These are phyloP conservation scores for Acer negundo DNA, from an alignment of 345 rosid genomes.

Conservation along the genomic window DNA sequence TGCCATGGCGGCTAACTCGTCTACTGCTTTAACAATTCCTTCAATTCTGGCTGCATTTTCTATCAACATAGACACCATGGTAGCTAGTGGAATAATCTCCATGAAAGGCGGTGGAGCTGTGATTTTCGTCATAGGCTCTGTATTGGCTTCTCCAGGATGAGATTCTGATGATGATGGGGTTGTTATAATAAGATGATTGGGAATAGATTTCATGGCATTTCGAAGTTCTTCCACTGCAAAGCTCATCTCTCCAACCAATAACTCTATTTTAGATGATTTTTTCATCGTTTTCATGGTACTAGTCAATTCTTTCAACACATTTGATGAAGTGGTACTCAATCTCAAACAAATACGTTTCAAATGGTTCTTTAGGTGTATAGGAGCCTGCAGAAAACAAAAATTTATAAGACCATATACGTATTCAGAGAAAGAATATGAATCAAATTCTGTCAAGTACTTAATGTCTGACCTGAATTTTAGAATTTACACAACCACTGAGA, in stretches of 20 bases:
- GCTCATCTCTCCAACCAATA: slow-evolving; percentile 52
- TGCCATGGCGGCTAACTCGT: slow-evolving; percentile 54
- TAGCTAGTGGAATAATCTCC: slow-evolving; percentile 60
- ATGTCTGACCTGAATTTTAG: slow-evolving; percentile 50
- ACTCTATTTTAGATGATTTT: slow-evolving; percentile 47
- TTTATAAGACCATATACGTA: no score
- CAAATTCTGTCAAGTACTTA: not conserved
- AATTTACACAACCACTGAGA: slow-evolving; percentile 44
- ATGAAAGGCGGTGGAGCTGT: slow-evolving; percentile 30
- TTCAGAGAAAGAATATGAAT: no score
- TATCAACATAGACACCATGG: slow-evolving; percentile 52
- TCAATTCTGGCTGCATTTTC: slow-evolving; percentile 62
- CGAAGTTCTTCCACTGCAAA: slow-evolving; percentile 57
- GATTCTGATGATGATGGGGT: not conserved
- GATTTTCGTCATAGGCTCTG: slow-evolving; percentile 15
- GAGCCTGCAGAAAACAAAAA: slow-evolving; percentile 37
- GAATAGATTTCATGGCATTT: slow-evolving; percentile 49
- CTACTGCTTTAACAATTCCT: slow-evolving; percentile 43
- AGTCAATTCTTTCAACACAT: slow-evolving; percentile 53
- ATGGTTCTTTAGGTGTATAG: slow-evolving; percentile 46
- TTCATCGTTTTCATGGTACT: slow-evolving; percentile 41
- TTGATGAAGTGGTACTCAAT: slow-evolving; percentile 40
- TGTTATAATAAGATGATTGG: slow-evolving; percentile 16
- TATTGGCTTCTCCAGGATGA: slow-evolving; percentile 22
- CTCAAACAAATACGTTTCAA: slow-evolving; percentile 42